Percentiles rank a stretch among this genome's conserved stretches.
Conservation (phyloP, 495 filamentous ascomycete genomes). For the Aspergillus avenaceus region DNA sequence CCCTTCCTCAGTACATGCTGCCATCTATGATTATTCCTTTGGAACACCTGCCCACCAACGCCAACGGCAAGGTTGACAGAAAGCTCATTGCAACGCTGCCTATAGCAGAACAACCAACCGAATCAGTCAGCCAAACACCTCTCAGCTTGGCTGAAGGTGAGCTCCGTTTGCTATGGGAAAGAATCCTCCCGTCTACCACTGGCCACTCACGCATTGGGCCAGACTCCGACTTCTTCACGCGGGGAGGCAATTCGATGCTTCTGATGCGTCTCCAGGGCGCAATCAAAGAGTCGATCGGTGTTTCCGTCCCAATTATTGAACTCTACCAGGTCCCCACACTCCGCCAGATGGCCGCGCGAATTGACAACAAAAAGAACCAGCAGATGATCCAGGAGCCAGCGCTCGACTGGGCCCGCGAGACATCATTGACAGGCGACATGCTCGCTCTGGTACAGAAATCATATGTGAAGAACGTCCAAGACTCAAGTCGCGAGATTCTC, state of each 20-base stretch:
- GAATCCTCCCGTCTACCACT: neutral
- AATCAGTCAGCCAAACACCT: neutral
- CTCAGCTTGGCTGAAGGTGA: neutral
- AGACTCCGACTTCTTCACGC: slow-evolving; percentile 23
- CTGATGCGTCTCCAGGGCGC: slow-evolving; percentile 18
- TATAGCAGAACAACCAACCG: neutral
- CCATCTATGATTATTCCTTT: slow-evolving; percentile 35
- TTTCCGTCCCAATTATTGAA: neutral
- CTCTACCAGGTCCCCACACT: neutral
- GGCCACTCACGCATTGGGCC: neutral
- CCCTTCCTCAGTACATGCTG: slow-evolving; percentile 44
- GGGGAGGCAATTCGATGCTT: slow-evolving; percentile 25
- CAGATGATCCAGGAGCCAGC: neutral
- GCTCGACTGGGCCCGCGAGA: slow-evolving; percentile 4
- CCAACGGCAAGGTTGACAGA: slow-evolving; percentile 41
- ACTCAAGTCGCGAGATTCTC: neutral
- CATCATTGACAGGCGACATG: too few relatives aligned
- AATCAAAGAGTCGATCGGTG: slow-evolving; percentile 7
- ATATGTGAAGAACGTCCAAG: neutral
- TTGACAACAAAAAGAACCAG: neutral
- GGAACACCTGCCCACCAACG: slow-evolving; percentile 35
- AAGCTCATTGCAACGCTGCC: slow-evolving; percentile 17
- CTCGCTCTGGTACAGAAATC: neutral
- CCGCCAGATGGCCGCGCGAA: neutral
- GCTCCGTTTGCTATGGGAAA: neutral